Evolutionary conservation across 331 rosid species (phyloP).

Genomic region (Quercus phellos): DNA sequence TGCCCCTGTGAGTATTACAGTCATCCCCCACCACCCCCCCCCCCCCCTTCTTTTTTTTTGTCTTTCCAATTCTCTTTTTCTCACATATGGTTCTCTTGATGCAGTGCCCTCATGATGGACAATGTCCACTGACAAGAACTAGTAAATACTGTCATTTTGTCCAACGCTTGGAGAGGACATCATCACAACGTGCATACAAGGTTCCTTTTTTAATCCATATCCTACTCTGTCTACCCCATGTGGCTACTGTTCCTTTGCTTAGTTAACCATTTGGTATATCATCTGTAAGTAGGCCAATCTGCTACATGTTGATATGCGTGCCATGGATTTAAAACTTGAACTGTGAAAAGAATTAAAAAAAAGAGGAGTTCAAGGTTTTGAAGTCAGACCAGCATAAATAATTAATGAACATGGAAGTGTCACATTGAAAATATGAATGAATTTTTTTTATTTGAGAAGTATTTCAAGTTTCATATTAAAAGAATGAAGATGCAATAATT

Average conservation of each 20-base stretch:
- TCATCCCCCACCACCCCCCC: neutral
- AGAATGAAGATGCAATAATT: too few relatives aligned
- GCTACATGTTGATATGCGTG: neutral
- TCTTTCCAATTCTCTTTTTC: neutral
- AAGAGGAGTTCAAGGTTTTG: too few relatives aligned
- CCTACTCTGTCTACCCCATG: slow-evolving; percentile 10
- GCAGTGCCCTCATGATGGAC: slow-evolving; percentile 95
- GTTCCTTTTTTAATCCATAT: slow-evolving; percentile 34
- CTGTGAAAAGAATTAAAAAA: too few relatives aligned
- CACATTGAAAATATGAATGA: too few relatives aligned
- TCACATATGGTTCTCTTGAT: slow-evolving; percentile 14
- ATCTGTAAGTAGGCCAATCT: neutral
- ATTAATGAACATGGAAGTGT: too few relatives aligned
- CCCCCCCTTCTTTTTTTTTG: neutral
- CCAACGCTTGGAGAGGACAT: slow-evolving; percentile 92
- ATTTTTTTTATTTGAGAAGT: too few relatives aligned
- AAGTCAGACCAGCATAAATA: too few relatives aligned
- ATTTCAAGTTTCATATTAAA: too few relatives aligned
- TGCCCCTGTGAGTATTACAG: slow-evolving; percentile 72
- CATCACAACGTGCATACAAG: slow-evolving; percentile 81
- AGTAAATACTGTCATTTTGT: slow-evolving; percentile 89
- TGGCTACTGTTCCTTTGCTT: neutral
- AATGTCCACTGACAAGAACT: slow-evolving; percentile 67
- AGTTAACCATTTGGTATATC: neutral
- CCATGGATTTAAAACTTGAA: too few relatives aligned